phyloP scores from a whole-genome alignment of 495 filamentous ascomycete species.

The Astrocystis sublimbata region DNA sequence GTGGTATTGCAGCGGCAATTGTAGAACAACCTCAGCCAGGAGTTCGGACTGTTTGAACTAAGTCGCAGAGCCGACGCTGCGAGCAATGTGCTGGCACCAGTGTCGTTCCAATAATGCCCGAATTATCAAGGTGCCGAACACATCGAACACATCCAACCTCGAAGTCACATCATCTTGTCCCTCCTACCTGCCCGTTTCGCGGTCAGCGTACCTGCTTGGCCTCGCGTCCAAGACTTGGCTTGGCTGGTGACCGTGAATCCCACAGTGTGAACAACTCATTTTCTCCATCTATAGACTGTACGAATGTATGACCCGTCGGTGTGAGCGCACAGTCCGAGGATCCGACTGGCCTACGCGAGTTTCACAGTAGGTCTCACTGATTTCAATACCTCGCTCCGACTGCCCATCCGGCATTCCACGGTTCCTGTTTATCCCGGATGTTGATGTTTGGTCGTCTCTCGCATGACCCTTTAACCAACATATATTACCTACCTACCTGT shows the following conservation, averaged over 20 bases:
- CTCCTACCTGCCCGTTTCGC: neutral
- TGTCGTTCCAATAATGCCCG: neutral
- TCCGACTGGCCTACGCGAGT: neutral
- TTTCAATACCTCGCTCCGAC: too few relatives aligned
- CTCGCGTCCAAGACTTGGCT: neutral
- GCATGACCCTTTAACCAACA: neutral
- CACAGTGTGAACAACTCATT: neutral
- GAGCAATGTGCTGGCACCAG: neutral
- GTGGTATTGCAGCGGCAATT: neutral
- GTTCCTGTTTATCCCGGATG: constrained; percentile 8
- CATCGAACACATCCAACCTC: too few relatives aligned
- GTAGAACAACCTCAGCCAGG: neutral
- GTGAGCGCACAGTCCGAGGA: neutral
- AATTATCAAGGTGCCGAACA: neutral
- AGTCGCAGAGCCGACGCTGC: neutral
- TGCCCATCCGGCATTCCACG: too few relatives aligned
- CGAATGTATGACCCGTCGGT: neutral
- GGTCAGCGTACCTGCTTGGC: neutral
- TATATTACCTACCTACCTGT: neutral
- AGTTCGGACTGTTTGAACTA: neutral
- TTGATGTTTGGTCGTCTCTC: neutral
- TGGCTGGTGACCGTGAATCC: neutral
- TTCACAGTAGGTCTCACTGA: constrained; percentile 5
- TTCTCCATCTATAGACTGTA: neutral
- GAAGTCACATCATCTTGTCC: neutral